Conservation (phyloP, 768 basidiomycete species). For the Leccinum variicolor region DNA sequence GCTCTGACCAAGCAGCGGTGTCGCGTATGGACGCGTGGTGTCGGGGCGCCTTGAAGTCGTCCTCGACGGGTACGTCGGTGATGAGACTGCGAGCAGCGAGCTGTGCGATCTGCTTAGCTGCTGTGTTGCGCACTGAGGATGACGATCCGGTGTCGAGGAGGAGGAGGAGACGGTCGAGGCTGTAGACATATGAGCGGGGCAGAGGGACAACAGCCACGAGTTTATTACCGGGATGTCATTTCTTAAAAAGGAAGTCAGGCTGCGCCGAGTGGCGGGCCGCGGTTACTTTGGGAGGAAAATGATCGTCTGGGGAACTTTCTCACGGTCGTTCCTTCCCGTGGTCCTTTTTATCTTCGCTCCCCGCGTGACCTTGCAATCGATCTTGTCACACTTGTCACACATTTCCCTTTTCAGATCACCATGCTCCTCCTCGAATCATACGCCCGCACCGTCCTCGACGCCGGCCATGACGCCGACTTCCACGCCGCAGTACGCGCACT, state of each 20-base stretch:
- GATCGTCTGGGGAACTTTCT: conserved; percentile 52
- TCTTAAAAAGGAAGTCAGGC: conserved; percentile 50
- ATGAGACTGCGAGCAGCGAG: conserved; percentile 84
- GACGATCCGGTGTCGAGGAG: conserved; percentile 96
- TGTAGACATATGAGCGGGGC: conserved; percentile 28
- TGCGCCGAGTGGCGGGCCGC: conserved; percentile 47
- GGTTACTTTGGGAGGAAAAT: conserved; percentile 43
- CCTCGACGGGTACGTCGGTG: conserved; percentile 76
- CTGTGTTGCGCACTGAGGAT: conserved; percentile 84
- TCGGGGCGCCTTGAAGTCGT: conserved; percentile 62
- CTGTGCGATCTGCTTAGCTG: conserved; percentile 93
- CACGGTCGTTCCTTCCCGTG: conserved; percentile 40
- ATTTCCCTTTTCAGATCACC: neutral
- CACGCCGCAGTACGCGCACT: conserved; percentile 9
- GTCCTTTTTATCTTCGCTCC: conserved; percentile 62
- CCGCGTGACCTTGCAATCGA: conserved; percentile 39
- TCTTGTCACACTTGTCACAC: conserved; percentile 40
- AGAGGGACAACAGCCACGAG: neutral
- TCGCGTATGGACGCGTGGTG: conserved; percentile 60
- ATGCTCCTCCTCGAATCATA: conserved; percentile 6
- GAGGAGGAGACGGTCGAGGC: conserved; percentile 95
- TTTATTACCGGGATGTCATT: conserved; percentile 74
- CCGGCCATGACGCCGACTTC: conserved; percentile 5
- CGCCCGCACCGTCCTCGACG: conserved; percentile 12
- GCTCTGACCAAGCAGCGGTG: conserved; percentile 82